Evolutionary conservation across 202 grass and related monocot genomes (phyloP).

Genomic region (Zizania palustris): DNA sequence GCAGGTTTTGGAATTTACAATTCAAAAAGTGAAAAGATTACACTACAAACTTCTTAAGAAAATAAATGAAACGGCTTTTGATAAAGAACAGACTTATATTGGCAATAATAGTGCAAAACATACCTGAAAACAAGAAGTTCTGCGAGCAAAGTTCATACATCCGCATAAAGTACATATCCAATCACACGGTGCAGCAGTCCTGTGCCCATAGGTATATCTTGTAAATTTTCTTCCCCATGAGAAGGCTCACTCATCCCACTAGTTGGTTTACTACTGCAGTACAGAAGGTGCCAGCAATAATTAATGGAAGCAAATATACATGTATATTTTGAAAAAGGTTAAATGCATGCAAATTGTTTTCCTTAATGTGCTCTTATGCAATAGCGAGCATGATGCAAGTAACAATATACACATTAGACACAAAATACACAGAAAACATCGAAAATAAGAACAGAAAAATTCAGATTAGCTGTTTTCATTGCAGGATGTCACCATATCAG

Average conservation of each 20-base stretch:
- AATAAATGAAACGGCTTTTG: neutral
- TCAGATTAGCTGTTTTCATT: neutral
- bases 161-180: constrained; percentile 96
- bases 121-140: constrained; percentile 97
- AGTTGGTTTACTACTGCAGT: constrained; percentile 92
- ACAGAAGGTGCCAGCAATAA: constrained; percentile 41
- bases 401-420: neutral
- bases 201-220: constrained; percentile 63
- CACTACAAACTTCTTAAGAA: neutral
- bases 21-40: neutral
- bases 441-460: neutral
- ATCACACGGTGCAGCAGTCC: constrained; percentile 72
- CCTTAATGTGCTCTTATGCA: neutral
- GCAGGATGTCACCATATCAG: neutral
- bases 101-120: constrained; percentile 14
- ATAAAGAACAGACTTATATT: neutral
- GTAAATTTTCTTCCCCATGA: constrained; percentile 67
- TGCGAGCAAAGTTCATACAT: constrained; percentile 97
- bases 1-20: neutral
- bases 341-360: constrained; percentile 8
- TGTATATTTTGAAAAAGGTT: constrained; percentile 34
- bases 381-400: neutral
- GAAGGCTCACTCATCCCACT: constrained; percentile 53
- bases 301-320: constrained; percentile 23
- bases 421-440: neutral